Conservation (phyloP, 371 early-diverging fungal genomes). For the Mortierella sp. region DNA sequence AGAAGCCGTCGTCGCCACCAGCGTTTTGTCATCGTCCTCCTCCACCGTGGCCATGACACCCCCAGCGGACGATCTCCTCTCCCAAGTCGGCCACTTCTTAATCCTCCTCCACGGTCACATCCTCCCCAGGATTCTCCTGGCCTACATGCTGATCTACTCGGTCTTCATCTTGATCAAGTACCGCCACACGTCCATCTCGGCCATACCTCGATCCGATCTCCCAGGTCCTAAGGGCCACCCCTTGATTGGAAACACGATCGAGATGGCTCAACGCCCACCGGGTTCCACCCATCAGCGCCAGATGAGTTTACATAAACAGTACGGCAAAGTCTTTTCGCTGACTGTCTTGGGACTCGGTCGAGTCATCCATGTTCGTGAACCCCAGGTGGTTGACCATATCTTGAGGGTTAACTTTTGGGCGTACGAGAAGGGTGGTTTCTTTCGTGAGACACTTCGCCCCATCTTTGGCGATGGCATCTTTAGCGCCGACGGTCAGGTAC, state of each 20-base stretch:
- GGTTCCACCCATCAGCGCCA: slow-evolving; percentile 11
- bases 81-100: background rate
- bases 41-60: background rate
- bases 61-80: background rate
- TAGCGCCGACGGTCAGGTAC: slow-evolving; percentile 71
- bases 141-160: background rate
- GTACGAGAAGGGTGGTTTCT: slow-evolving; percentile 61
- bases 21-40: background rate
- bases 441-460: slow-evolving; percentile 27
- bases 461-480: slow-evolving; percentile 78
- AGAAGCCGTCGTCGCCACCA: background rate
- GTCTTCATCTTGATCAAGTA: slow-evolving; percentile 15
- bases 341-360: slow-evolving; percentile 23
- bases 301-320: slow-evolving; percentile 10
- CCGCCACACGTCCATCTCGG: slow-evolving; percentile 8
- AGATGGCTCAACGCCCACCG: background rate
- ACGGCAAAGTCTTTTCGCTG: slow-evolving; percentile 19
- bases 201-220: slow-evolving; percentile 3
- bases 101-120: background rate
- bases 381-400: slow-evolving; percentile 31
- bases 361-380: slow-evolving; percentile 13
- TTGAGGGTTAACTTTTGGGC: slow-evolving; percentile 64
- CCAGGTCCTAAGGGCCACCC: slow-evolving; percentile 16
- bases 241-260: slow-evolving; percentile 19
- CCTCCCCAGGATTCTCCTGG: background rate